Evolutionary conservation across 1,284 basidiomycete species (phyloP).

Genomic region (Uromyces viciae-fabae): DNA sequence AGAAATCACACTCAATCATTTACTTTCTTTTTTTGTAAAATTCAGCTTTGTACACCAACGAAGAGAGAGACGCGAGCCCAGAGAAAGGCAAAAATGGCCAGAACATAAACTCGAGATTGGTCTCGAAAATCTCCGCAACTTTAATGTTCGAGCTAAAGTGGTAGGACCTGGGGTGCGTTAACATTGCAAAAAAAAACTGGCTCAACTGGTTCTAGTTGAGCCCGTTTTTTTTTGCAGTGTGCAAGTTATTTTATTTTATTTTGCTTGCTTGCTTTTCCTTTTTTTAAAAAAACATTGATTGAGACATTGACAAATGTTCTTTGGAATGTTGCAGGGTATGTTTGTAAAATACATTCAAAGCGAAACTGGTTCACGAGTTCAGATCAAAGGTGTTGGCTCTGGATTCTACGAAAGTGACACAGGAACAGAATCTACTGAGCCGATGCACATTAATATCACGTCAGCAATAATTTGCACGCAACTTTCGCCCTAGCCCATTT

Average conservation of each 20-base stretch:
- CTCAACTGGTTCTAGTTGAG: no score
- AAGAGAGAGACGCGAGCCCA: conserved; percentile 44
- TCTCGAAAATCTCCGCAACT: conserved; percentile 85
- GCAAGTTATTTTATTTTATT: no score
- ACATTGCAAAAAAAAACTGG: not conserved
- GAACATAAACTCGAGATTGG: conserved; percentile 86
- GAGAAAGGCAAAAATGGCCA: conserved; percentile 76
- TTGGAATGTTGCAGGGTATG: conserved; percentile 64
- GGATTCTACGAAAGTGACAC: conserved; percentile 95
- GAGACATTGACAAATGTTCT: no score
- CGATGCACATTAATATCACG: conserved; percentile 93
- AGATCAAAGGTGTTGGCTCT: conserved; percentile 92
- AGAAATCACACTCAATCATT: not conserved
- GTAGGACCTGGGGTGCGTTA: conserved; percentile 79
- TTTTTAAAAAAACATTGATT: no score
- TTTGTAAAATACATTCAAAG: conserved; percentile 98
- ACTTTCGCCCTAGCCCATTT: no score
- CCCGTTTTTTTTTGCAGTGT: no score
- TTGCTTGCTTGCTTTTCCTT: no score
- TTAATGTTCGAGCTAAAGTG: conserved; percentile 94
- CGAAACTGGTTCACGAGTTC: conserved; percentile 93
- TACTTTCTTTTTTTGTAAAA: not conserved
- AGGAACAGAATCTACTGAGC: conserved; percentile 80
- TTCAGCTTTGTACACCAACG: conserved; percentile 16
- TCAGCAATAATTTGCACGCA: conserved; percentile 54